Evolutionary conservation across 495 filamentous ascomycete genomes (phyloP), one percentile per base, ranked within the genome.

Genomic region (Haplographium delicatum): DNA sequence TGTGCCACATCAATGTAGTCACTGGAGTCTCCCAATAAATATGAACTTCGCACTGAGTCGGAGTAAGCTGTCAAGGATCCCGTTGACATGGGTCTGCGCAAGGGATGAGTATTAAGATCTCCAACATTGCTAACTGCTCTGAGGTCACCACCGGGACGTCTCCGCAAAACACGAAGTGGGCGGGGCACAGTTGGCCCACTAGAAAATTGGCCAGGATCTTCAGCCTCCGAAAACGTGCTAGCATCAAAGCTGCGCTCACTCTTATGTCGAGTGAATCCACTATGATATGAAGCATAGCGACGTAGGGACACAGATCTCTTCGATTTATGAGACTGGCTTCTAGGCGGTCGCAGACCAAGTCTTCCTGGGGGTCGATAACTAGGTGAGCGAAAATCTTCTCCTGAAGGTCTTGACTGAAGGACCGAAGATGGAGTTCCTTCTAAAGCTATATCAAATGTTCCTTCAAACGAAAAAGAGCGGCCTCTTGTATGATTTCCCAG

Each of bases 121-220:
- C 80, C 78, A 20, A 86, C 84, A 62, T 85, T 88, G 23, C 80
- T 74, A 42, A 82, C 88, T 20, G 84, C 88, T 54, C 89, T 82
- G 43, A 98, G 71, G 69, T 97, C 84, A 28, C 93, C 90, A 41
- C 93, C 93, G 15, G 91, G 94, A 23, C 88, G 80, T 61, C 93
- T 79, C 49, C 93, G 80, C 33, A 98, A 80, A 51, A 86, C 76
- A 19, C 75, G 66, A n/a, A 74, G 63, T n/a, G 76, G 75, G 19
- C 65, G 62, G 0, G 74, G 73, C 38, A 72, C 65, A 4, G 65
- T 46, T 5, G 30, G 19, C 13, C 26, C 18, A 39, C 53, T 24
- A 15, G 57, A 58, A 18, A 55, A 16, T 0, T 42, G 41, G 8
- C 44, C 57, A 10, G 41, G 37, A 5, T 42, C 54, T 31, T 54